Evolutionary conservation across 2,329 filamentous ascomycete genomes (phyloP).

Genomic region (Venturia nashicola): DNA sequence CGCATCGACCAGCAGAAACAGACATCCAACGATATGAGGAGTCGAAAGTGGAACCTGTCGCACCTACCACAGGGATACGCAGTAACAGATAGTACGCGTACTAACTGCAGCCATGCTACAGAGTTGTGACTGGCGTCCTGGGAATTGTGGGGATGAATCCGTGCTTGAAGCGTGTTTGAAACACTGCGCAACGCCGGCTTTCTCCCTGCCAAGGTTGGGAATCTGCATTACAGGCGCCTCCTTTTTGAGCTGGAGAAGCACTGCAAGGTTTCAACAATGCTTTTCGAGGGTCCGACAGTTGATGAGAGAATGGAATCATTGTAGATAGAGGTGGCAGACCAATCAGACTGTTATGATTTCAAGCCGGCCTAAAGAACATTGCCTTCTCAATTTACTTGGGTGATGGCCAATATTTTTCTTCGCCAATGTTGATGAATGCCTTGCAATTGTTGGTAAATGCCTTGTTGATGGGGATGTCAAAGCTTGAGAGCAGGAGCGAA

Average conservation of each 20-base stretch:
- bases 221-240: not conserved
- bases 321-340: not conserved
- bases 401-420: too few species aligned
- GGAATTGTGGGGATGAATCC: not conserved
- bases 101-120: not conserved
- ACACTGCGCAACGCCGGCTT: not conserved
- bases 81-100: not conserved
- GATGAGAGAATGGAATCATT: not conserved
- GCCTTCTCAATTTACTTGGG: not conserved
- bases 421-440: not conserved
- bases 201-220: not conserved
- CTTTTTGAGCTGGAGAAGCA: not conserved
- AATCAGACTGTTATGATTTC: not conserved
- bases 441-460: not conserved
- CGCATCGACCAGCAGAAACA: not conserved
- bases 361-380: too few species aligned
- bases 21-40: not conserved
- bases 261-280: not conserved
- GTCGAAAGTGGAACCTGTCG: not conserved
- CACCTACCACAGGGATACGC: not conserved
- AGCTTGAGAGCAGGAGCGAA: not conserved
- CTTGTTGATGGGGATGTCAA: too few species aligned
- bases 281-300: not conserved
- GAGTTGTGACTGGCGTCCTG: not conserved
- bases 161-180: slow-evolving; percentile 1